These are phyloP conservation scores for Phaffomyces antillensis DNA, from an alignment of 805 yeast genomes.

Conservation along the genomic window DNA sequence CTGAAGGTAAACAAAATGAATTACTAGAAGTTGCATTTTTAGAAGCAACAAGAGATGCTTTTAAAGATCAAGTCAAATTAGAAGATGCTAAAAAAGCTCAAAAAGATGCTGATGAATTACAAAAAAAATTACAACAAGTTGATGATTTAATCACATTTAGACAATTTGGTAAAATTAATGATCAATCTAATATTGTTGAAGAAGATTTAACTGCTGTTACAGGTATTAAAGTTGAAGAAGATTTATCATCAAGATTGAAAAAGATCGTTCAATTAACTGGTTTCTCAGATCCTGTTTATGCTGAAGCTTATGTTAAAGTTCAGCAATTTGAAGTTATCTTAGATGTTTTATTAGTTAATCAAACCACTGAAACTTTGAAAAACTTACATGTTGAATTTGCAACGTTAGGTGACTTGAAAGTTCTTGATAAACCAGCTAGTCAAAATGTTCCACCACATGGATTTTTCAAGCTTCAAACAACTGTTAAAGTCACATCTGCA, in stretches of 20 bases:
- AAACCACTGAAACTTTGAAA: slow-evolving; percentile 84
- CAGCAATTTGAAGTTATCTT: slow-evolving; percentile 94
- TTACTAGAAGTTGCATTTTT: slow-evolving; percentile 62
- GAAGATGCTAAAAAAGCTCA: slow-evolving; percentile 54
- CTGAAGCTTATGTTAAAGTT: slow-evolving; percentile 93
- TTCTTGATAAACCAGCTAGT: slow-evolving; percentile 83
- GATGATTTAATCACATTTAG: slow-evolving; percentile 77
- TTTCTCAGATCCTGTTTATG: slow-evolving; percentile 95
- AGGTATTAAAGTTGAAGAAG: slow-evolving; percentile 44
- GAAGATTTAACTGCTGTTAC: slow-evolving; percentile 57
- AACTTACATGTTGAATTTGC: slow-evolving; percentile 93
- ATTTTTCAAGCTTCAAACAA: slow-evolving; percentile 81
- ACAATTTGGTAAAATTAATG: slow-evolving; percentile 52
- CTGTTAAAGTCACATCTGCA: slow-evolving; percentile 91
- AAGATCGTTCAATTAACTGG: slow-evolving; percentile 95
- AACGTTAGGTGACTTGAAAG: slow-evolving; percentile 91
- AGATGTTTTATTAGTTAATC: slow-evolving; percentile 91
- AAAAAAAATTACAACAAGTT: slow-evolving; percentile 61
- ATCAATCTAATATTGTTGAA: slow-evolving; percentile 36
- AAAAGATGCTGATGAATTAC: slow-evolving; percentile 47
- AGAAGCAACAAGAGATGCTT: slow-evolving; percentile 83
- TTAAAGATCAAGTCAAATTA: slow-evolving; percentile 56
- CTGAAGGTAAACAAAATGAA: slow-evolving; percentile 50
- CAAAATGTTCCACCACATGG: slow-evolving; percentile 97
- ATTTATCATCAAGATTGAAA: slow-evolving; percentile 69